phyloP scores from a whole-genome alignment of 2,329 filamentous ascomycete species.

The Fusarium verticillioides region DNA sequence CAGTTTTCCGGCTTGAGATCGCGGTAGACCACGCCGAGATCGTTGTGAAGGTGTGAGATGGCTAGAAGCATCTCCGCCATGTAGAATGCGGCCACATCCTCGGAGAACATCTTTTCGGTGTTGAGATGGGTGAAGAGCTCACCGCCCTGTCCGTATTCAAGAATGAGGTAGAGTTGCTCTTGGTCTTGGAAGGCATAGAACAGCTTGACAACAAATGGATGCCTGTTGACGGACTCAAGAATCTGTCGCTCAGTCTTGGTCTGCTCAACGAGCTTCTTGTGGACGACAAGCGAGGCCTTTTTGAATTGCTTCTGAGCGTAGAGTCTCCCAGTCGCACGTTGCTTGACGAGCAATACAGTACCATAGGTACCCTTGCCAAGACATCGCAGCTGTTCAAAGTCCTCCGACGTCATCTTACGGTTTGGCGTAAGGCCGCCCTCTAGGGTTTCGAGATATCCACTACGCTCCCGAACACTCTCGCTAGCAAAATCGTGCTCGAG shows the following conservation, averaged over 20 bases:
- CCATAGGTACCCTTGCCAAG: conserved; percentile 97
- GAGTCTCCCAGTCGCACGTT: conserved; percentile 84
- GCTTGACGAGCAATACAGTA: conserved; percentile 92
- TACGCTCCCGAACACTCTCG: conserved; percentile 63
- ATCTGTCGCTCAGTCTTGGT: conserved; percentile 97
- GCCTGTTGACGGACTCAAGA: conserved; percentile 93
- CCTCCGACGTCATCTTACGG: conserved; percentile 89
- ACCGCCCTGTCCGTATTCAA: conserved; percentile 97
- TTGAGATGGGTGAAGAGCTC: conserved; percentile 96
- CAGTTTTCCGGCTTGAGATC: conserved; percentile 99
- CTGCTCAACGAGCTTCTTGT: conserved; percentile 96
- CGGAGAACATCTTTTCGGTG: conserved; percentile 94
- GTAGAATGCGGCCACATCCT: conserved; percentile 92
- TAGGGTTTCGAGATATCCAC: conserved; percentile 56
- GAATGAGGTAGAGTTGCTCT: conserved; percentile 95
- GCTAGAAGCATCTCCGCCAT: conserved; percentile 98
- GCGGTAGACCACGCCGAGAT: conserved; percentile 93
- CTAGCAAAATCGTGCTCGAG: conserved; percentile 88
- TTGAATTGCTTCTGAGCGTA: conserved; percentile 99
- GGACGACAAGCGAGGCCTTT: conserved; percentile 93
- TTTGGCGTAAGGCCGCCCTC: conserved; percentile 66
- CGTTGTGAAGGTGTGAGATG: conserved; percentile 90
- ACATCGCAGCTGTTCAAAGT: conserved; percentile 91
- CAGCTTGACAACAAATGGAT: conserved; percentile 97
- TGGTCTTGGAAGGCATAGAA: conserved; percentile 99